These are phyloP conservation scores for Biancaea sappan DNA, from an alignment of 306 rosid genomes.

Conservation along the genomic window DNA sequence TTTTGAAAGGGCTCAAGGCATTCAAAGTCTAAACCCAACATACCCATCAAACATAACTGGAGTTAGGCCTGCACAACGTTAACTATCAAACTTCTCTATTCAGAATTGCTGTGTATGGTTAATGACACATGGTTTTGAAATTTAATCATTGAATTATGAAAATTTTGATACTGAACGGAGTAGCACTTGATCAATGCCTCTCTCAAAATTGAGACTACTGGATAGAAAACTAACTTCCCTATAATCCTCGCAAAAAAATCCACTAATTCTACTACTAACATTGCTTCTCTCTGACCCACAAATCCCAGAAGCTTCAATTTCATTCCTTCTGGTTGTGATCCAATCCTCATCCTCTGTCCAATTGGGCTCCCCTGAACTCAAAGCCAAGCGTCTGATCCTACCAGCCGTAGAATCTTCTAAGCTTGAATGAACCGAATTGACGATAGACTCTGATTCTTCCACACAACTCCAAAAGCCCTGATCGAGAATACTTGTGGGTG, in stretches of 20 bases:
- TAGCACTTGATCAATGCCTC: conserved; percentile 38
- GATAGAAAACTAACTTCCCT: conserved; percentile 39
- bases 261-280: conserved; percentile 35
- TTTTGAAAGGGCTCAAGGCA: neutral
- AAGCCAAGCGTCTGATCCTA: conserved; percentile 67
- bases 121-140: neutral
- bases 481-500: conserved; percentile 93
- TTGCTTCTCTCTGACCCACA: conserved; percentile 28
- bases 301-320: conserved; percentile 32
- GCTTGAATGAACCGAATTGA: conserved; percentile 29
- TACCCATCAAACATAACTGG: conserved; percentile 40
- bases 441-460: conserved; percentile 52
- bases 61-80: conserved; percentile 32
- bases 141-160: conserved; percentile 40
- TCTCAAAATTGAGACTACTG: conserved; percentile 51
- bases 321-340: conserved; percentile 54
- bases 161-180: conserved; percentile 43
- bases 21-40: conserved; percentile 27
- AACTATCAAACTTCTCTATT: neutral
- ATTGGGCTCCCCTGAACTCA: conserved; percentile 49
- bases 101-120: neutral
- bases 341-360: conserved; percentile 65
- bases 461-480: conserved; percentile 70
- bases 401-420: conserved; percentile 36
- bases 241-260: conserved; percentile 34